Evolutionary conservation across 257 asterid species (phyloP), one percentile per base, ranked within the genome.

Genomic region (Forsythia viridissima): DNA sequence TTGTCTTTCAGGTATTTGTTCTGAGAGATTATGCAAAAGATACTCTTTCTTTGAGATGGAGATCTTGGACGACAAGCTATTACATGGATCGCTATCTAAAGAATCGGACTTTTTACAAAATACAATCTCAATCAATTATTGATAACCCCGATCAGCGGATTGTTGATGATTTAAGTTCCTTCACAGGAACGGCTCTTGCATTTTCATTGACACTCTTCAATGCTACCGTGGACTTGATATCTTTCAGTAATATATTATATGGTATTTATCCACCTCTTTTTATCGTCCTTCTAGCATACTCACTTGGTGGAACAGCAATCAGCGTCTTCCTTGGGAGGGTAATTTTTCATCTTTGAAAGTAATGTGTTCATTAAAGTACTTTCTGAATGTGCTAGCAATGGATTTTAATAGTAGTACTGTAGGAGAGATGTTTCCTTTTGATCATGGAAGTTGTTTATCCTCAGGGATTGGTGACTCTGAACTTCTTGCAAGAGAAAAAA

Each of bases 101-200:
- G 90, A 88, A 94, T 82, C 92, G 82, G 85, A 88, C 89, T 7
- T 91, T 92, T 79, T 94, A 92, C 80, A 91, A 88, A 81, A 88
- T 92, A 89, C 98, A 92, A 83, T 90, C 97, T 43, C 98, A 90
- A 80, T 94, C 97, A 15, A 85, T 90, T 39, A 90, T 92, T 52
- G 98, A 94, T 85, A 94, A 94, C 80, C 98, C 98, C 40, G 98
- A 94, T 85, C 98, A 94, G 87, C 89, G 97, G 79, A 94, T 94
- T 82, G 98, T 92, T 76, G 97, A 94, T 42, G 98, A 94, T 86
- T 85, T 94, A 73, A 94, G 94, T 87, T 86, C 98, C 84, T 94
- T 94, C 84, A 92, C 98, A 0, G 92, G 96, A 88, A 91, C 97
- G 57, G 92, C 97, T 80, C 94, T 92, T 69, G 90, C 98, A 69